Evolutionary conservation across 2,329 filamentous ascomycete genomes (phyloP).

Genomic region (Pseudocercospora fuligena): DNA sequence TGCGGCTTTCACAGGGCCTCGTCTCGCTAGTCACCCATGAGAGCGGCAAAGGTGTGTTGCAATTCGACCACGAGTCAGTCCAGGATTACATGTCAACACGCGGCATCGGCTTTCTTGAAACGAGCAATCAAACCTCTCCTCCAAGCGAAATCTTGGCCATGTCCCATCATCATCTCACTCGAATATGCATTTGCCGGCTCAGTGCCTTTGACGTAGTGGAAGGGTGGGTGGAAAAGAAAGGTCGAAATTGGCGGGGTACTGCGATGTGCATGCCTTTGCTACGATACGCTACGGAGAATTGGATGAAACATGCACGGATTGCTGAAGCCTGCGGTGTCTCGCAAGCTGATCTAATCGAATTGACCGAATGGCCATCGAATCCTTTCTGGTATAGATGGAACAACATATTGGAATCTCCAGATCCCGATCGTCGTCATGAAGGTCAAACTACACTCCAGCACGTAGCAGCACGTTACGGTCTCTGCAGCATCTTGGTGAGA

Average conservation of each 20-base stretch:
- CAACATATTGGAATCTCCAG: too few species aligned
- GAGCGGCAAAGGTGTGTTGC: too few species aligned
- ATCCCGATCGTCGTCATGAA: background rate
- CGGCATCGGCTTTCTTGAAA: background rate
- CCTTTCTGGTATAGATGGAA: too few species aligned
- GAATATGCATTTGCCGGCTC: background rate
- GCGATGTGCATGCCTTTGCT: background rate
- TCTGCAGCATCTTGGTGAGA: background rate
- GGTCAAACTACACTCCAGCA: background rate
- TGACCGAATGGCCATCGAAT: background rate
- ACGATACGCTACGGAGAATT: background rate
- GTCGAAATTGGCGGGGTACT: too few species aligned
- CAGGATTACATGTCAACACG: background rate
- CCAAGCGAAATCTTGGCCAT: background rate
- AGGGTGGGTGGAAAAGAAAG: too few species aligned
- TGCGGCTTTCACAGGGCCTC: background rate
- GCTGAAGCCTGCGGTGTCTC: background rate
- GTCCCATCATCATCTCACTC: background rate
- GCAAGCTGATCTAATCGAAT: background rate
- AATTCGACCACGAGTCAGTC: slow-evolving; percentile 5
- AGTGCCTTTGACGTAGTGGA: background rate
- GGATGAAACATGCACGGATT: background rate
- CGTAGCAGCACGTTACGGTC: background rate
- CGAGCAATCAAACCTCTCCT: background rate
- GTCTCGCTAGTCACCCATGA: too few species aligned